Conservation (phyloP, 2,329 filamentous ascomycete species). For the Trichoderma sp. region DNA sequence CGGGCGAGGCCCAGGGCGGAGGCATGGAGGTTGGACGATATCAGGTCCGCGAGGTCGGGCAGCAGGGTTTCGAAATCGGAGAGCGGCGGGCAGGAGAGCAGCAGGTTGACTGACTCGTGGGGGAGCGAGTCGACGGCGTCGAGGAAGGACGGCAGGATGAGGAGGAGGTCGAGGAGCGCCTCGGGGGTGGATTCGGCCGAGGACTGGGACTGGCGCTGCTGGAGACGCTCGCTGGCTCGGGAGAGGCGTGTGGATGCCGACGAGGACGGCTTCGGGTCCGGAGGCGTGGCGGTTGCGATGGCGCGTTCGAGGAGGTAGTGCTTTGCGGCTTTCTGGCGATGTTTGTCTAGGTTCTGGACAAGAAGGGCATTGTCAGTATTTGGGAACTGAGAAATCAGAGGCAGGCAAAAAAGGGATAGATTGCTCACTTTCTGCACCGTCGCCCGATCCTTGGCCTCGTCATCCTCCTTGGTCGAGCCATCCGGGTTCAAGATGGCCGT, state of each 20-base stretch:
- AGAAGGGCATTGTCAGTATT: neutral
- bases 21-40: slow-evolving; percentile 49
- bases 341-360: slow-evolving; percentile 46
- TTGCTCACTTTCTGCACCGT: slow-evolving; percentile 46
- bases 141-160: slow-evolving; percentile 52
- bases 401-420: neutral
- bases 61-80: slow-evolving; percentile 46
- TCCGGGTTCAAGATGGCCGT: slow-evolving; percentile 54
- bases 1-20: slow-evolving; percentile 49
- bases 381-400: neutral
- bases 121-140: slow-evolving; percentile 36
- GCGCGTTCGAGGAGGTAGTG: slow-evolving; percentile 50
- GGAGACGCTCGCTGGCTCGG: slow-evolving; percentile 19
- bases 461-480: slow-evolving; percentile 54
- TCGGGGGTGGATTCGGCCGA: slow-evolving; percentile 34
- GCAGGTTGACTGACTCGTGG: slow-evolving; percentile 37
- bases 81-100: slow-evolving; percentile 51
- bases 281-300: slow-evolving; percentile 44
- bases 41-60: slow-evolving; percentile 43
- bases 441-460: slow-evolving; percentile 48
- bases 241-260: slow-evolving; percentile 21
- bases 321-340: slow-evolving; percentile 48
- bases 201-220: slow-evolving; percentile 19
- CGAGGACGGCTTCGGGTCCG: slow-evolving; percentile 23
- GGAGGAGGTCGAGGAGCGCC: slow-evolving; percentile 51